Percentiles rank a stretch among this genome's conserved stretches.
phyloP scores from a whole-genome alignment of 176 grass and related monocot genomes.

The Zea mays region Zm-B73-REFERENCE-NAM-5.0 NC_050096.1:263997501-263998000 shows the following conservation, averaged over 20 bases:
- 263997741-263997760: neutral
- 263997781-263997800: neutral
- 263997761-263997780: too few species aligned
- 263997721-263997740: neutral
- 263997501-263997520: too few species aligned
- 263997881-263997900: neutral
- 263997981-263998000: neutral
- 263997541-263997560: too few species aligned
- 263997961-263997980: neutral
- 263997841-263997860: neutral
- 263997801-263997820: neutral
- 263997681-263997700: neutral
- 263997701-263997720: neutral
- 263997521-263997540: too few species aligned
- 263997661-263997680: neutral
- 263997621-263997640: slow-evolving; percentile 19
- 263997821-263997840: neutral
- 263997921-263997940: neutral
- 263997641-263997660: neutral
- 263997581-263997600: slow-evolving; percentile 21
- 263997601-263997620: slow-evolving; percentile 11
- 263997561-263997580: too few species aligned
- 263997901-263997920: neutral
- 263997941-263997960: neutral
- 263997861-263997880: neutral